Base-by-base conservation (phyloP, 345 rosid genomes). In the Rubroshorea leprosula region DNA sequence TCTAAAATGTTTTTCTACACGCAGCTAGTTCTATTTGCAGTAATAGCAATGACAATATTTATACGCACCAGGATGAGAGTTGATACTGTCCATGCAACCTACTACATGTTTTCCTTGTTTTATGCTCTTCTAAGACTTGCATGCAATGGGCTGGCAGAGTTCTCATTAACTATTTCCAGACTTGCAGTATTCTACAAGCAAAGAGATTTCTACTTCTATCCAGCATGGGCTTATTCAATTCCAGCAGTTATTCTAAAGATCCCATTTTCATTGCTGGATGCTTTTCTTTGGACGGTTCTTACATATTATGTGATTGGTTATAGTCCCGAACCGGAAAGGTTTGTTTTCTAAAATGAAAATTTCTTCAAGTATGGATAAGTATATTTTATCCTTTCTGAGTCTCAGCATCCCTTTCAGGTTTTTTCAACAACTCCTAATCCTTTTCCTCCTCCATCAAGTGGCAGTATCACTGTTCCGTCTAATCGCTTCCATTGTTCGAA, bases 261-360 rank as follows among this genome's bases (percentile, higher is more conserved):
- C 27, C 82, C 87, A 3, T 47, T 76, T 53, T 82, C 87, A 8
- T 50, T 82, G n/a, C 15, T 72, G 4, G 87, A 82, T 51, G 56
- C 76, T 10, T 49, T 74, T 46, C 35, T 76, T 12, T 78, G 87
- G 83, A 76, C 82, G 35, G 60, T 71, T 63, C 64, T 82, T 53
- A 82, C 87, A 55, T 82, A 76, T 63, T 82, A 78, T 53, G 80
- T 50, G 39, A 68, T 82, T 39, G 83, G 80, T 29, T 82, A 66
- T 51, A 72, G 80, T 58, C 87, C 87, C 1, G 82, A 76, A 58
- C 69, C 72, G 13, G 66, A 61, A 55, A 74, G 86, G 86, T 76
- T 22, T 13, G 49, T 21, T 47, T 2, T 49, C 51, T 9, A 16
- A 31, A 10, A 21, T 11, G 1, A 25, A 49, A 24, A 8, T 9